Conservation (phyloP, 2,329 filamentous ascomycete genomes). For the Monosporascus sp. region DNA sequence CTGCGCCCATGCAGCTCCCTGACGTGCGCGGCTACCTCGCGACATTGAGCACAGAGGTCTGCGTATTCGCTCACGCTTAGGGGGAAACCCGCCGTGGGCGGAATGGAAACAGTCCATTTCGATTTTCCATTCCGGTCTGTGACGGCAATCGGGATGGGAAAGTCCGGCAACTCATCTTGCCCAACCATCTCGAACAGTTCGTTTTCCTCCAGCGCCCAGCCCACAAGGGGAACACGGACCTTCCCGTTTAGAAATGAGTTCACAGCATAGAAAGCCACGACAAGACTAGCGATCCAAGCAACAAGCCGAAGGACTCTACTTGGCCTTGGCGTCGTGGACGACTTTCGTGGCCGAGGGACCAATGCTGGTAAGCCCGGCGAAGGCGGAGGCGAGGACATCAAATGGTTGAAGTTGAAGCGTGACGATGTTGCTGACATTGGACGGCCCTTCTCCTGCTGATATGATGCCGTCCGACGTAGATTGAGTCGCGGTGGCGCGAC, state of each 20-base stretch:
- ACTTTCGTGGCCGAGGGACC: constrained; percentile 59
- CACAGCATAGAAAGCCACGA: constrained; percentile 46
- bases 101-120: constrained; percentile 80
- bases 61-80: constrained; percentile 60
- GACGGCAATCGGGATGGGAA: constrained; percentile 67
- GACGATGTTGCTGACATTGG: constrained; percentile 56
- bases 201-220: constrained; percentile 32
- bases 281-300: constrained; percentile 46
- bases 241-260: constrained; percentile 26
- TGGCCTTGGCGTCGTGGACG: constrained; percentile 49
- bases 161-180: constrained; percentile 60
- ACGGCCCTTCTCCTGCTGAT: constrained; percentile 42
- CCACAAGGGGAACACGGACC: constrained; percentile 26
- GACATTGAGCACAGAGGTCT: constrained; percentile 63
- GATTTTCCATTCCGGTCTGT: constrained; percentile 58
- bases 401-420: constrained; percentile 60
- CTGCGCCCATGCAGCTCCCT: constrained; percentile 41
- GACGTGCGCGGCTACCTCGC: constrained; percentile 56
- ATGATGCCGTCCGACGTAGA: constrained; percentile 53
- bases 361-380: constrained; percentile 67
- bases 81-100: constrained; percentile 60
- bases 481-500: constrained; percentile 52
- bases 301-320: constrained; percentile 52
- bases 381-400: constrained; percentile 62
- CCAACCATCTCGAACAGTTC: constrained; percentile 62